phyloP scores from a whole-genome alignment of 2,329 filamentous ascomycete genomes.

The Colletotrichum zoysiae region DNA sequence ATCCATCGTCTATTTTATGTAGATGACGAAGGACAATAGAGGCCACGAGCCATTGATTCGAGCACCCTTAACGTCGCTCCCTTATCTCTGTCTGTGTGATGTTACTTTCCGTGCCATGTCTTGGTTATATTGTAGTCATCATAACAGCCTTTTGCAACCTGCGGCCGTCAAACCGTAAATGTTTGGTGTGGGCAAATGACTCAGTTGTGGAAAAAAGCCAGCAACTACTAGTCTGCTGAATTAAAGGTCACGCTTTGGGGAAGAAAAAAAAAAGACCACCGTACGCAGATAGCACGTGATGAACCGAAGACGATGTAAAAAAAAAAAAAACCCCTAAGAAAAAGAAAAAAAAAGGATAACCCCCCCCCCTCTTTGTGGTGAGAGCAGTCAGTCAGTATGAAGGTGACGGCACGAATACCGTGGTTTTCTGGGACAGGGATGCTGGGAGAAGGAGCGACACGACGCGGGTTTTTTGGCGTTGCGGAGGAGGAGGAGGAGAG shows the following conservation, averaged over 20 bases:
- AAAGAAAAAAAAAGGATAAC: too few species aligned
- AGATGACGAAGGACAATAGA: conserved; percentile 41
- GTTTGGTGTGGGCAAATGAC: not conserved
- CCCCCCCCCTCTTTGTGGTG: not conserved
- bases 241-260: too few species aligned
- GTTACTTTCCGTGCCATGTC: not conserved
- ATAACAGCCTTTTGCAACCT: not conserved
- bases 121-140: not conserved
- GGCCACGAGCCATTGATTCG: conserved; percentile 32
- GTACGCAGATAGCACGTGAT: too few species aligned
- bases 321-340: too few species aligned
- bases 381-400: too few species aligned
- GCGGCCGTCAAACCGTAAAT: not conserved
- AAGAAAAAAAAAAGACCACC: too few species aligned
- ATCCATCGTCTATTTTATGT: conserved; percentile 31
- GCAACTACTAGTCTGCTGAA: too few species aligned
- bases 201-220: not conserved
- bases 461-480: not conserved
- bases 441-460: not conserved
- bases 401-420: too few species aligned
- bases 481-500: too few species aligned
- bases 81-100: not conserved
- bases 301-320: too few species aligned
- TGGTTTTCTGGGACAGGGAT: not conserved
- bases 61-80: not conserved